Conservation (phyloP, 192 early-diverging fungal genomes). For the Diversispora epigaea region DNA sequence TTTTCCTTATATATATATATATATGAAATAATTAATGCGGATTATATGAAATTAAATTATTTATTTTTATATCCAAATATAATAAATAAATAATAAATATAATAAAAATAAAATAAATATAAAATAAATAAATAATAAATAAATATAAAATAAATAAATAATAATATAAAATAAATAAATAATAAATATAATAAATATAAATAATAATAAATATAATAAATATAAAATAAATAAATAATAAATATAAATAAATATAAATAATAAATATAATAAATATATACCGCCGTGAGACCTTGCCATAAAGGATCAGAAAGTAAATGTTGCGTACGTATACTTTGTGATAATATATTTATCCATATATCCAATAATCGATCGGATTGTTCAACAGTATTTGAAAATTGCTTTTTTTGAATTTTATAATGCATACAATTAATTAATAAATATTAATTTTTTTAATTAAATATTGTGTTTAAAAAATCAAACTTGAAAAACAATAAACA, state of each 20-base stretch:
- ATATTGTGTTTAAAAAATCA: too few species aligned
- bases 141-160: too few species aligned
- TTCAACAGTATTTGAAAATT: conserved; percentile 40
- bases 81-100: neutral
- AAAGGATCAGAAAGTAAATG: conserved; percentile 38
- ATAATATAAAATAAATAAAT: too few species aligned
- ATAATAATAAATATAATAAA: neutral
- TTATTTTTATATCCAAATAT: neutral
- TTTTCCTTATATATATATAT: conserved; percentile 12
- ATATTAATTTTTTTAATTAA: too few species aligned
- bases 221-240: conserved; percentile 15
- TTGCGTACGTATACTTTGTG: conserved; percentile 41
- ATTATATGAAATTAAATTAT: neutral
- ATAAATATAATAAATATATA: conserved; percentile 25
- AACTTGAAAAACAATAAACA: neutral
- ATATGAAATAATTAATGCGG: neutral
- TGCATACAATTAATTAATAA: neutral
- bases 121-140: conserved; percentile 18
- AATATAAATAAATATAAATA: conserved; percentile 14
- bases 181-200: conserved; percentile 11
- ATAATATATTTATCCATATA: conserved; percentile 45
- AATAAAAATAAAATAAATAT: too few species aligned
- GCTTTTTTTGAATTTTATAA: neutral
- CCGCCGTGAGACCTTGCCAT: conserved; percentile 39
- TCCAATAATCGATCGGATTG: conserved; percentile 45